These are phyloP conservation scores for Blepharisma stoltei DNA, from an alignment of 73 alveolate species.

Conservation along the genomic window DNA sequence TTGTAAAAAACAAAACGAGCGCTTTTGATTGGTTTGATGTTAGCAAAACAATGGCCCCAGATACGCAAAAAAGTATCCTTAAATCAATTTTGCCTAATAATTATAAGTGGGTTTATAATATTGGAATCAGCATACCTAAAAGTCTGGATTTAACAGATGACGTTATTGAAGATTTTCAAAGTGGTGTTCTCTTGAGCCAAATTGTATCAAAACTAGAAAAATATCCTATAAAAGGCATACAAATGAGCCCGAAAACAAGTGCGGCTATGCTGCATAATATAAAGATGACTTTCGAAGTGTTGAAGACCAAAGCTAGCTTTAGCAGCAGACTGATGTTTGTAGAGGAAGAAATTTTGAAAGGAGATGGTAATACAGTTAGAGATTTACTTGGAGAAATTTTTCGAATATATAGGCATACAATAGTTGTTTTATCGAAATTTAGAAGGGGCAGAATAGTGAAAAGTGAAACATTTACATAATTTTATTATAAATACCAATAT, in stretches of 20 bases:
- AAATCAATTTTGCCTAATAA: no score
- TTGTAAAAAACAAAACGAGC: no score
- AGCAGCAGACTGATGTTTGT: not conserved
- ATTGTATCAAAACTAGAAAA: not conserved
- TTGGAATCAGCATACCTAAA: not conserved
- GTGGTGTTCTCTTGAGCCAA: not conserved
- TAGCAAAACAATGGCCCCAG: no score
- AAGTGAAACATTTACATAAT: no score
- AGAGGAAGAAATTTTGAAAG: not conserved
- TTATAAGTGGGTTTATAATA: not conserved
- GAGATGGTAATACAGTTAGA: not conserved
- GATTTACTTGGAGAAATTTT: not conserved
- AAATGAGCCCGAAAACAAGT: not conserved
- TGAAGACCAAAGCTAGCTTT: not conserved
- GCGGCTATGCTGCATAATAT: conserved; percentile 5
- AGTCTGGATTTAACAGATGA: not conserved
- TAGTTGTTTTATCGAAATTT: not conserved
- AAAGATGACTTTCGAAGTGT: not conserved
- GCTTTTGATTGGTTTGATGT: no score
- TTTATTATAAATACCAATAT: no score
- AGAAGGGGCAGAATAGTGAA: no score
- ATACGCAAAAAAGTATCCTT: no score
- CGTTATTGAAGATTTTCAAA: not conserved
- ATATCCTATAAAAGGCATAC: not conserved
- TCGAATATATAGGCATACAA: not conserved